These are phyloP conservation scores for Allium fistulosum DNA, from an alignment of 106 monocot species.

Conservation along the genomic window DNA sequence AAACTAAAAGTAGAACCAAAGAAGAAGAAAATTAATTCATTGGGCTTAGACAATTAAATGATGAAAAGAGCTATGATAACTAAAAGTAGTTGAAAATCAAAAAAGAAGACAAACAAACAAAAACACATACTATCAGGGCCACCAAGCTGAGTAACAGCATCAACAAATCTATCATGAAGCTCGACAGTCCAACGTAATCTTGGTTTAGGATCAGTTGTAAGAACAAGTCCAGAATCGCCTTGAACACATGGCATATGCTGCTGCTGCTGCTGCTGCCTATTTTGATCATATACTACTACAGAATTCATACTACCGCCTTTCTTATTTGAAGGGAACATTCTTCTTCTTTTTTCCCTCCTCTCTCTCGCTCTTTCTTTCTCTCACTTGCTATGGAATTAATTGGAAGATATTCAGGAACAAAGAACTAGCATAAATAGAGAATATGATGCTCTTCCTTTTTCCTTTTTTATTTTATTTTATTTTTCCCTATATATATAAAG, in stretches of 20 bases:
- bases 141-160: slow-evolving; percentile 92
- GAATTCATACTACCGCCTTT: too few species aligned
- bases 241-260: slow-evolving; percentile 76
- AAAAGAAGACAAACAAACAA: neutral
- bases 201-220: slow-evolving; percentile 97
- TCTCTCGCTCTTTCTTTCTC: slow-evolving; percentile 17
- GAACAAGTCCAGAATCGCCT: slow-evolving; percentile 91
- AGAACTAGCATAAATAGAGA: slow-evolving; percentile 40
- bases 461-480: too few species aligned
- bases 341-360: neutral
- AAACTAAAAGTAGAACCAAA: neutral
- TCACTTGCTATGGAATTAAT: slow-evolving; percentile 28
- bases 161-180: slow-evolving; percentile 96
- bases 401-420: slow-evolving; percentile 60
- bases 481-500: slow-evolving; percentile 23
- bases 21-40: slow-evolving; percentile 5
- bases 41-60: neutral
- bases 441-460: slow-evolving; percentile 22
- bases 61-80: slow-evolving; percentile 1
- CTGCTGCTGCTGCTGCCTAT: slow-evolving; percentile 16
- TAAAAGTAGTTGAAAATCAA: neutral
- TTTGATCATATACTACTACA: too few species aligned
- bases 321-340: slow-evolving; percentile 66
- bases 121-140: slow-evolving; percentile 73
- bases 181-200: slow-evolving; percentile 98